Percentiles rank a stretch among this genome's conserved stretches.
phyloP scores from a whole-genome alignment of 2,329 filamentous ascomycete genomes.

The Tolypocladium cylindrosporum region DNA sequence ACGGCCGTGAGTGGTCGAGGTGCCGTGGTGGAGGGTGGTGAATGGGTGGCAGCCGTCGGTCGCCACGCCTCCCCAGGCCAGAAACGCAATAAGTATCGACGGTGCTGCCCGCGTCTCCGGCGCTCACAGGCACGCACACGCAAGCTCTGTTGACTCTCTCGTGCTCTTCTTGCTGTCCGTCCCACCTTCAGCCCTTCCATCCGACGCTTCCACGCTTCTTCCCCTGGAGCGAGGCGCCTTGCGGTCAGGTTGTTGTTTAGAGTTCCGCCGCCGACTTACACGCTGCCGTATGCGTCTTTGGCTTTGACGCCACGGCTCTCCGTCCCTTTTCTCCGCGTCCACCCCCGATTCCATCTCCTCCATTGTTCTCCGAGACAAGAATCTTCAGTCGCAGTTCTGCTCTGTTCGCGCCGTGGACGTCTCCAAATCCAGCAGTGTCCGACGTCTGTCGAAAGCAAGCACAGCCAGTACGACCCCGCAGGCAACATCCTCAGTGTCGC shows the following conservation, averaged over 20 bases:
- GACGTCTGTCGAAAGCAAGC: not conserved
- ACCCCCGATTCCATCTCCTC: not conserved
- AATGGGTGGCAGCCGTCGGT: not conserved
- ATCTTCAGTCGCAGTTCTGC: not conserved
- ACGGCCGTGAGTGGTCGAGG: not conserved
- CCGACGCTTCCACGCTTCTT: not conserved
- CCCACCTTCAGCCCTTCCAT: not conserved
- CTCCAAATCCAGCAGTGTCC: not conserved
- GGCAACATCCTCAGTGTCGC: not conserved
- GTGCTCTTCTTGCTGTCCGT: not conserved
- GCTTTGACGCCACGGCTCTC: not conserved
- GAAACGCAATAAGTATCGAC: slow-evolving; percentile 2
- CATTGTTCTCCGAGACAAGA: not conserved
- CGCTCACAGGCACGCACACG: not conserved
- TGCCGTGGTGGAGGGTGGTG: slow-evolving; percentile 1
- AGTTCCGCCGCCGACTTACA: not conserved
- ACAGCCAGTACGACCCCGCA: slow-evolving; percentile 3
- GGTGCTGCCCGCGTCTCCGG: not conserved
- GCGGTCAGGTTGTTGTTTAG: not conserved
- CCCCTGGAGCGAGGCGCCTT: not conserved
- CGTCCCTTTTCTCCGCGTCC: not conserved
- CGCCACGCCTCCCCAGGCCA: not conserved
- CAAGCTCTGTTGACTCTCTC: not conserved
- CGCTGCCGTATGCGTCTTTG: not conserved
- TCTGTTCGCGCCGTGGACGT: not conserved